Conservation (phyloP, 352 stramenopile genomes). For the Pythium coloratum region DNA sequence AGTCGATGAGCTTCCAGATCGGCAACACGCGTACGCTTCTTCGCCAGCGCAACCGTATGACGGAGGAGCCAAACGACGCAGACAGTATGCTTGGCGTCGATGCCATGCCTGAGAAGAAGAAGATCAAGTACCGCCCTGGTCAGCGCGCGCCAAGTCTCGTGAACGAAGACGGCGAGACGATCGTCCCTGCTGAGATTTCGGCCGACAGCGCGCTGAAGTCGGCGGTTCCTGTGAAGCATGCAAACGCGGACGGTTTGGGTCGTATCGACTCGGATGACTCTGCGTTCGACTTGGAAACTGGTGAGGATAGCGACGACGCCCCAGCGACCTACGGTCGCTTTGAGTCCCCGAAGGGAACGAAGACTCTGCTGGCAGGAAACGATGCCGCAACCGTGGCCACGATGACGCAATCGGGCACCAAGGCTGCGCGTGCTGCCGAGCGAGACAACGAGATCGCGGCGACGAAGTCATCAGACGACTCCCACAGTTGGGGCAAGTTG, state of each 20-base stretch:
- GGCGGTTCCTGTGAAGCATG: conserved; percentile 23
- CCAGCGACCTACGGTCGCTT: conserved; percentile 50
- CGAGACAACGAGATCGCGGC: neutral
- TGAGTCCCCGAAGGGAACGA: conserved; percentile 49
- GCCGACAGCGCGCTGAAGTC: conserved; percentile 30
- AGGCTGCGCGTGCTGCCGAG: conserved; percentile 8
- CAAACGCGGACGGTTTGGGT: conserved; percentile 45
- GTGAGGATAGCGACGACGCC: conserved; percentile 1
- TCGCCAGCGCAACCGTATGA: conserved; percentile 81
- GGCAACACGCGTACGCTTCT: conserved; percentile 84
- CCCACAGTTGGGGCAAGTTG: conserved; percentile 63
- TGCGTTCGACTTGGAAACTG: conserved; percentile 41
- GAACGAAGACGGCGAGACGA: conserved; percentile 30
- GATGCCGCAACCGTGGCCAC: conserved; percentile 23
- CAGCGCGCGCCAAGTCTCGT: conserved; percentile 44
- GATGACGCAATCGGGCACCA: conserved; percentile 29
- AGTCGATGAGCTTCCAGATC: conserved; percentile 87
- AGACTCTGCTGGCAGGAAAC: conserved; percentile 9
- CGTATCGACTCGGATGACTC: conserved; percentile 62
- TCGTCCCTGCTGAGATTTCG: conserved; percentile 8
- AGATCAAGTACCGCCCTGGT: conserved; percentile 49
- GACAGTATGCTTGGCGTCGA: conserved; percentile 51
- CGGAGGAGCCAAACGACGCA: conserved; percentile 45
- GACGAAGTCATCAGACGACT: conserved; percentile 19
- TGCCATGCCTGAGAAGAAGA: conserved; percentile 82